Base-by-base conservation (phyloP, 2,329 filamentous ascomycete species). In the Penicillium glabrum region DNA sequence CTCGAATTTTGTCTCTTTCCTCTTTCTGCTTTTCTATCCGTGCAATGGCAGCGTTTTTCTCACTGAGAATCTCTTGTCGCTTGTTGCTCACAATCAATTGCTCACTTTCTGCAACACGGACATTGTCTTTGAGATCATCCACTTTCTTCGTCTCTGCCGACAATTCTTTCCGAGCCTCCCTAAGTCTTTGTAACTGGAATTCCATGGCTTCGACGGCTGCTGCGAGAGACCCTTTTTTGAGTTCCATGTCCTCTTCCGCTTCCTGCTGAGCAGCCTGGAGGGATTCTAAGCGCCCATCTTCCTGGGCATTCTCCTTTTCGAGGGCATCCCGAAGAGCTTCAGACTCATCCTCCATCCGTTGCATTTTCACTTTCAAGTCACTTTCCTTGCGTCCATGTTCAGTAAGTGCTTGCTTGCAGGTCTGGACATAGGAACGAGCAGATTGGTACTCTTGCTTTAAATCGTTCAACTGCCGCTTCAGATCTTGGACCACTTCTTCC, bases 241-340 rank as follows among this genome's bases (percentile, higher is more conserved):
- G 58, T n/a, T 67, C 63, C 50, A 75, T 72, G 21, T 82, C 78
- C n/a, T 75, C 74, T 69, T 83, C 72, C 67, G 69, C 86, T 8
- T 86, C 83, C 54, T 79, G 74, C 1, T 96, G 80, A 47, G 85
- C 78, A 16, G 78, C 73, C 53, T 82, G 82, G 2, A 91, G 77
- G 13, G 77, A 76, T 46, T 86, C 82, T 1, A 93, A 77, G 51
- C 82, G 81, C 48, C 84, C 87, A 67, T 91, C 90, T 53, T 86
- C 90, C 53, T 86, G 84, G 3, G 88, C 79, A 50, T 74, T 77
- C 55, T 84, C 81, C 54, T 76, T 77, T 21, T 85, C 83, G 44
- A 87, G 77, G 13, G 83, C 87, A 58, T 89, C 81, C 60, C 91
- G 86, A 39, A 96, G 80, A 45, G 86, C 84, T 53, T 85, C 83